Evolutionary conservation across 805 yeast genomes (phyloP).

Genomic region (Blastobotrys americana): DNA sequence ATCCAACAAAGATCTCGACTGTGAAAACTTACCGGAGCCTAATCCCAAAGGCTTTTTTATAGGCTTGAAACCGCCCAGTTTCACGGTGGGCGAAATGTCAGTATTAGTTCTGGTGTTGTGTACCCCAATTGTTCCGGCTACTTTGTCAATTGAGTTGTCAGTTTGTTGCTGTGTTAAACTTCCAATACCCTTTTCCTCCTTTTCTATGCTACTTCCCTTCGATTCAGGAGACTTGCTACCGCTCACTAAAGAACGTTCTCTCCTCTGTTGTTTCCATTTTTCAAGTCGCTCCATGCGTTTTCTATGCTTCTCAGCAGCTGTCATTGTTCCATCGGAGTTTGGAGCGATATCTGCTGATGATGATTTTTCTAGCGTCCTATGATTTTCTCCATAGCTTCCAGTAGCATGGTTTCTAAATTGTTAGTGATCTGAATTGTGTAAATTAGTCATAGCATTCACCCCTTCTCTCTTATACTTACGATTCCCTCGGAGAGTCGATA

Average conservation of each 20-base stretch:
- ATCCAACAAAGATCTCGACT: slow-evolving; percentile 1
- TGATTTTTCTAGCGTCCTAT: too few species aligned
- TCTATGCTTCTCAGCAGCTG: slow-evolving; percentile 31
- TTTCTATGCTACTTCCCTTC: slow-evolving; percentile 19
- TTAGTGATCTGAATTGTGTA: too few species aligned
- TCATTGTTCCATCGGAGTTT: too few species aligned
- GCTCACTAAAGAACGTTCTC: too few species aligned
- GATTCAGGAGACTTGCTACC: slow-evolving; percentile 21
- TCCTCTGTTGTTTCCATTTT: slow-evolving; percentile 55
- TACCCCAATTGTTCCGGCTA: background rate
- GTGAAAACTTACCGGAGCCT: background rate
- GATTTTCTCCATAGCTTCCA: too few species aligned
- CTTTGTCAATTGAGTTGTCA: slow-evolving; percentile 2
- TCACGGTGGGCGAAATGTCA: background rate
- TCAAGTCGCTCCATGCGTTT: slow-evolving; percentile 48
- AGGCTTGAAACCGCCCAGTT: background rate
- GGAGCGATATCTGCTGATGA: too few species aligned
- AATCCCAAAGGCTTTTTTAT: background rate
- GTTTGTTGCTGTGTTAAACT: slow-evolving; percentile 5
- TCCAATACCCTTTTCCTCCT: slow-evolving; percentile 12
- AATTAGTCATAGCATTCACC: too few species aligned
- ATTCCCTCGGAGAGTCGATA: too few species aligned
- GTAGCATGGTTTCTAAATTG: too few species aligned
- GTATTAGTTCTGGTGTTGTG: background rate
- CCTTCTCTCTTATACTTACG: too few species aligned